Evolutionary conservation across 208 protist genomes (phyloP).

Genomic region (Acanthamoeba culbertsoni): DNA sequence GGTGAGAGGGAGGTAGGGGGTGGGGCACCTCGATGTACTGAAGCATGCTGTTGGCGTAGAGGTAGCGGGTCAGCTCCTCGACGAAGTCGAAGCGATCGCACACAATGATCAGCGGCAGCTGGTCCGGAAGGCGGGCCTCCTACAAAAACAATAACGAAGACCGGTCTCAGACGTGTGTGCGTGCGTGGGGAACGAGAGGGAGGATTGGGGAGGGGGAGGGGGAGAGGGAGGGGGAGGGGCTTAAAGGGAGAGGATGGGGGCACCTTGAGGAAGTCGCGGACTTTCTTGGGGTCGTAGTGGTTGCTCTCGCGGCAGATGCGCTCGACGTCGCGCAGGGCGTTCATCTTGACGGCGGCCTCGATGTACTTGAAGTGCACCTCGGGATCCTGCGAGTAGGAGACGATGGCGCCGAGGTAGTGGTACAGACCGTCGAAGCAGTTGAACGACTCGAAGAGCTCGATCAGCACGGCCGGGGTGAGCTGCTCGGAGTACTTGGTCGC

Average conservation of each 20-base stretch:
- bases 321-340: slow-evolving; percentile 98
- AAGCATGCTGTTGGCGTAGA: slow-evolving; percentile 95
- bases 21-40: slow-evolving; percentile 93
- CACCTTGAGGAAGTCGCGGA: slow-evolving; percentile 98
- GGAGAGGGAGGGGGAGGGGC: neutral
- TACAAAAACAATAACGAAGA: neutral
- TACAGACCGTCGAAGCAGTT: slow-evolving; percentile 95
- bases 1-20: neutral
- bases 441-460: slow-evolving; percentile 95
- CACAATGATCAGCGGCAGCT: slow-evolving; percentile 99
- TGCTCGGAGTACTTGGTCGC: slow-evolving; percentile 98
- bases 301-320: slow-evolving; percentile 97
- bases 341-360: slow-evolving; percentile 96
- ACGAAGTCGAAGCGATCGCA: slow-evolving; percentile 99
- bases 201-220: neutral
- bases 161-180: neutral
- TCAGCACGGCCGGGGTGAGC: slow-evolving; percentile 92
- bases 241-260: neutral
- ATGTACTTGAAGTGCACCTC: slow-evolving; percentile 99
- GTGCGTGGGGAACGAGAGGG: neutral
- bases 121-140: slow-evolving; percentile 96
- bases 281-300: slow-evolving; percentile 96
- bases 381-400: slow-evolving; percentile 93
- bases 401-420: slow-evolving; percentile 97
- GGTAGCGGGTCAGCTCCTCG: slow-evolving; percentile 97